Evolutionary conservation across 257 asterid genomes (phyloP).

Genomic region (Cynanchum wilfordii): DNA sequence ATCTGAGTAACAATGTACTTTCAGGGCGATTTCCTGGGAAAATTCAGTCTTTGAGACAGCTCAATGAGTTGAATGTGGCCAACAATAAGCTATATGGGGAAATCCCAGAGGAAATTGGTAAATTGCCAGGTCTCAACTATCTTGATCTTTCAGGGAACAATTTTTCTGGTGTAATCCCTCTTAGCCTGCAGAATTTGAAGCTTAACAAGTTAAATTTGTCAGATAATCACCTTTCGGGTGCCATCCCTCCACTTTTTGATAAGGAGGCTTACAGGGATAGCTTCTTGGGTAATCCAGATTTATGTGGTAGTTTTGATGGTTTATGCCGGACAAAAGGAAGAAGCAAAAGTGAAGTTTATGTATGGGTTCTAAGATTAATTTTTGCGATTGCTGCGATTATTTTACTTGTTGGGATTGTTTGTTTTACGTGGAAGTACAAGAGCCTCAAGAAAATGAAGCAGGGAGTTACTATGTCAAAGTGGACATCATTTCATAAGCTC

Average conservation of each 20-base stretch:
- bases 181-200: conserved; percentile 55
- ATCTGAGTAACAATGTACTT: conserved; percentile 52
- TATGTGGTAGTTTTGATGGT: conserved; percentile 38
- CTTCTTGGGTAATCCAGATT: conserved; percentile 66
- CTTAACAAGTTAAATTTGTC: conserved; percentile 64
- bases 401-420: conserved; percentile 43
- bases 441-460: conserved; percentile 24
- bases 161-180: conserved; percentile 56
- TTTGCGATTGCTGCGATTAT: conserved; percentile 30
- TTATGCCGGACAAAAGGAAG: conserved; percentile 25
- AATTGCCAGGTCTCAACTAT: conserved; percentile 55
- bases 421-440: conserved; percentile 43
- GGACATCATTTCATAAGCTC: conserved; percentile 82
- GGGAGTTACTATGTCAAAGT: conserved; percentile 39
- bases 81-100: conserved; percentile 51
- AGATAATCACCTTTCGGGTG: conserved; percentile 53
- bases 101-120: conserved; percentile 66
- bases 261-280: conserved; percentile 44
- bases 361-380: conserved; percentile 38
- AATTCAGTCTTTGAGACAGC: conserved; percentile 38
- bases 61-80: conserved; percentile 63
- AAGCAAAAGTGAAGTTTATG: conserved; percentile 14
- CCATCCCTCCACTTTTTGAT: conserved; percentile 46
- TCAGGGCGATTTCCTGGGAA: conserved; percentile 55
- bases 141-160: conserved; percentile 70